Conservation (phyloP, 1,139 yeast species). For the Saccharomyces hybrid region DNA sequence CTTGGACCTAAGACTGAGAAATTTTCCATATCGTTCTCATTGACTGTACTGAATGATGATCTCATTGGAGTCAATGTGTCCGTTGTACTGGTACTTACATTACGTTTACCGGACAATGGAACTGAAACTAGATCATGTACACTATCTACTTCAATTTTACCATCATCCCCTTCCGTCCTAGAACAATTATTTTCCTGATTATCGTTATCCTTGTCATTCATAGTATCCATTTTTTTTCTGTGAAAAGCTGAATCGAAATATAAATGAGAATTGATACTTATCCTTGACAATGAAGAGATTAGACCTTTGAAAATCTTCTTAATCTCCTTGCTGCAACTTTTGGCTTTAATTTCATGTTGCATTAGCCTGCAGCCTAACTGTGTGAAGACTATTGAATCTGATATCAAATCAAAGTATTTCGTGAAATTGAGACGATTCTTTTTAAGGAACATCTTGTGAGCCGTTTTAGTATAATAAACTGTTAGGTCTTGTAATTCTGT, state of each 20-base stretch:
- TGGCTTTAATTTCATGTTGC: constrained; percentile 42
- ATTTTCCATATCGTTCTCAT: neutral
- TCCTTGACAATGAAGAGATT: constrained; percentile 48
- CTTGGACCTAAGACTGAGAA: neutral
- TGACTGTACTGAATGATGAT: constrained; percentile 4
- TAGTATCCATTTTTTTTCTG: neutral
- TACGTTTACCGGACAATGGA: constrained; percentile 13
- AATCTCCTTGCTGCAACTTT: constrained; percentile 41
- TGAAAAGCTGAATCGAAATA: constrained; percentile 37
- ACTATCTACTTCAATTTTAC: neutral
- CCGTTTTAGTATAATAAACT: constrained; percentile 40
- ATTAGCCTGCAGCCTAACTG: constrained; percentile 48
- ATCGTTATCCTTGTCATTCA: constrained; percentile 1
- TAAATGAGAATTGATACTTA: constrained; percentile 52
- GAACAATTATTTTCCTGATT: constrained; percentile 2
- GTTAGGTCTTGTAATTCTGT: constrained; percentile 43
- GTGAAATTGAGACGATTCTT: constrained; percentile 45
- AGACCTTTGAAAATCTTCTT: constrained; percentile 45
- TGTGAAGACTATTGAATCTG: constrained; percentile 42
- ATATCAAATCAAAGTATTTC: constrained; percentile 45
- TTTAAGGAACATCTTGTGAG: constrained; percentile 44
- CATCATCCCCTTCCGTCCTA: constrained; percentile 5
- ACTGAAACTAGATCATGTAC: neutral
- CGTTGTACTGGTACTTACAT: constrained; percentile 26
- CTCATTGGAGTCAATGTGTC: constrained; percentile 18